Conservation (phyloP, 2,329 filamentous ascomycete genomes). For the Rugonectria rugulosa region DNA sequence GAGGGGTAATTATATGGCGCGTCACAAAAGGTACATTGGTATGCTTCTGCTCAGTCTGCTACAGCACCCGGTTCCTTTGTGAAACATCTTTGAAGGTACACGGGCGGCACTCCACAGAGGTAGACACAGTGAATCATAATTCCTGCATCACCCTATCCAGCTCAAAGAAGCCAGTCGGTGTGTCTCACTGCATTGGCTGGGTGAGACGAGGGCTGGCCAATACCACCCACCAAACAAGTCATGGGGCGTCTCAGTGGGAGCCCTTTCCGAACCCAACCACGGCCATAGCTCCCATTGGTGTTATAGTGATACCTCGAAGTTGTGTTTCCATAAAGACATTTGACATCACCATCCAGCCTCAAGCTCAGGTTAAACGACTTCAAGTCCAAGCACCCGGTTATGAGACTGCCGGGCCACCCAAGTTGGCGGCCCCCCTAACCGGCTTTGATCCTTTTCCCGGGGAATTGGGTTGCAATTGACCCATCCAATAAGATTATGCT, state of each 20-base stretch:
- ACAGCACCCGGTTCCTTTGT: no score
- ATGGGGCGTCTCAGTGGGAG: no score
- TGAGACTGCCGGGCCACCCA: background rate
- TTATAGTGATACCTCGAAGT: background rate
- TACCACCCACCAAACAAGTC: constrained; percentile 11
- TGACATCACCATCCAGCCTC: no score
- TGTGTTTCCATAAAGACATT: no score
- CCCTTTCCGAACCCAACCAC: no score
- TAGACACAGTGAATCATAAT: no score
- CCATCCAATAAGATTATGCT: constrained; percentile 7
- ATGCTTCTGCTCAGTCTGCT: no score
- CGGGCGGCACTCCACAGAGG: no score
- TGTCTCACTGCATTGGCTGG: constrained; percentile 4
- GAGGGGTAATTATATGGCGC: constrained; percentile 19
- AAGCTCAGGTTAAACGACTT: no score
- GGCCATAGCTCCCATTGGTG: no score
- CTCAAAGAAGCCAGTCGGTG: background rate
- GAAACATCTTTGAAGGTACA: no score
- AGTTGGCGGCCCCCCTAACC: constrained; percentile 16
- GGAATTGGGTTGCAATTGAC: constrained; percentile 1
- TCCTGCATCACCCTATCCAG: no score
- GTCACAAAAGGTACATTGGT: background rate
- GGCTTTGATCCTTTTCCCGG: constrained; percentile 6
- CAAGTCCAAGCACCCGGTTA: constrained; percentile 9
- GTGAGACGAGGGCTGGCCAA: constrained; percentile 10